Evolutionary conservation across 2,329 filamentous ascomycete genomes (phyloP).

Genomic region (Aurifilum marmelostoma): DNA sequence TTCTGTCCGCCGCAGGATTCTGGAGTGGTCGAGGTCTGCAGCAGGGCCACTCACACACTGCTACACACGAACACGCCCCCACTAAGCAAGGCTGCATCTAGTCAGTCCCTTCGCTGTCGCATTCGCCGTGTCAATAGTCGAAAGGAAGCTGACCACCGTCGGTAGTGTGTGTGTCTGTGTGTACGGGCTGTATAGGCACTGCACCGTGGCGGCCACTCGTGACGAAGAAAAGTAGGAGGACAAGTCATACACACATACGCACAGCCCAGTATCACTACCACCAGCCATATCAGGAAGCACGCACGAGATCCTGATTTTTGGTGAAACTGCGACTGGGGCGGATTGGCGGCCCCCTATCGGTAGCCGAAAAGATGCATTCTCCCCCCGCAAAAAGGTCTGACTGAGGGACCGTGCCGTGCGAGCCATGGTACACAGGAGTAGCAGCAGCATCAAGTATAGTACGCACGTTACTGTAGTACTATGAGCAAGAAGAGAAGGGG

Average conservation of each 20-base stretch:
- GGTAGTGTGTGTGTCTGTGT: neutral
- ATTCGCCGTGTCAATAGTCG: neutral
- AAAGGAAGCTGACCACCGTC: conserved; percentile 6
- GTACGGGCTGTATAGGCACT: neutral
- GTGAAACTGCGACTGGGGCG: neutral
- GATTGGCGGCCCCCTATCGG: neutral
- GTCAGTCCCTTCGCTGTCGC: neutral
- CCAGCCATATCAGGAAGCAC: conserved; percentile 11
- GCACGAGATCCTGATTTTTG: neutral
- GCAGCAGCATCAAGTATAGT: neutral
- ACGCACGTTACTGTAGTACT: neutral
- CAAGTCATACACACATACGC: neutral
- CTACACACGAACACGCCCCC: too few species aligned
- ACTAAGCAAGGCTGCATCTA: neutral
- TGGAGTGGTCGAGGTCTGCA: conserved; percentile 8
- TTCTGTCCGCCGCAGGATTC: neutral
- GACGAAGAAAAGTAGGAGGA: neutral
- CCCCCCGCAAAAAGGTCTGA: conserved; percentile 3
- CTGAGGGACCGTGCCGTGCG: neutral
- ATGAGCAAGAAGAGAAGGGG: neutral
- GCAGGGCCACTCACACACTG: neutral
- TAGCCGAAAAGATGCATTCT: neutral
- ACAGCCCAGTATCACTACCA: conserved; percentile 4
- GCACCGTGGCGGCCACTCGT: neutral
- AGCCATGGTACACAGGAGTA: neutral